phyloP scores from a whole-genome alignment of 192 early-diverging fungal species.

The Podila horticola region DNA sequence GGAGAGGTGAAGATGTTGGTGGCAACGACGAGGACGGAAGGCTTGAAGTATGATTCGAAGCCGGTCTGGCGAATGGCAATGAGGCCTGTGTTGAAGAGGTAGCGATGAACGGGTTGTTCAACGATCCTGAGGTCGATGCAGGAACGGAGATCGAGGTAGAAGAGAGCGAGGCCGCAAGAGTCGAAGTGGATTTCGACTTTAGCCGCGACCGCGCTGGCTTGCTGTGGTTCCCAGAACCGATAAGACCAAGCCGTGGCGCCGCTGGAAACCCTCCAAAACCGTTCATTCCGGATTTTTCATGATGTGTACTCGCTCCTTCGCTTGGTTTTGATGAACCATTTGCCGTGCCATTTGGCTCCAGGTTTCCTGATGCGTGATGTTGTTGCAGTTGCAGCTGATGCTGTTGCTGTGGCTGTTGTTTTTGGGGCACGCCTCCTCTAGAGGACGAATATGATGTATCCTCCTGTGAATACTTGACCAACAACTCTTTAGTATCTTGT shows the following conservation, averaged over 20 bases:
- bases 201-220: not conserved
- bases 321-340: no score
- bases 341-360: no score
- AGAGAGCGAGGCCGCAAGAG: slow-evolving; percentile 3
- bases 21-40: no score
- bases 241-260: not conserved
- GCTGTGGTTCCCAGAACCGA: not conserved
- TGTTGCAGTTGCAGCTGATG: not conserved
- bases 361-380: not conserved
- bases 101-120: slow-evolving; percentile 14
- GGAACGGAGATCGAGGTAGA: not conserved
- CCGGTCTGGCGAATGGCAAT: not conserved
- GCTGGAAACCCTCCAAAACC: not conserved
- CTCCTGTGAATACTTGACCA: not conserved
- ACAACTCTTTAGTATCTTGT: not conserved
- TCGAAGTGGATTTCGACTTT: not conserved
- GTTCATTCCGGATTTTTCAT: not conserved
- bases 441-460: no score
- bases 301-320: no score
- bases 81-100: slow-evolving; percentile 1
- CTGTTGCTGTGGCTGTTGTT: not conserved
- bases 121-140: not conserved
- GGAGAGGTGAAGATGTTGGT: no score
- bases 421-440: not conserved
- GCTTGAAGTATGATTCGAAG: not conserved